Evolutionary conservation across 1,284 basidiomycete species (phyloP).

Genomic region (Rhodotorula sp.): DNA sequence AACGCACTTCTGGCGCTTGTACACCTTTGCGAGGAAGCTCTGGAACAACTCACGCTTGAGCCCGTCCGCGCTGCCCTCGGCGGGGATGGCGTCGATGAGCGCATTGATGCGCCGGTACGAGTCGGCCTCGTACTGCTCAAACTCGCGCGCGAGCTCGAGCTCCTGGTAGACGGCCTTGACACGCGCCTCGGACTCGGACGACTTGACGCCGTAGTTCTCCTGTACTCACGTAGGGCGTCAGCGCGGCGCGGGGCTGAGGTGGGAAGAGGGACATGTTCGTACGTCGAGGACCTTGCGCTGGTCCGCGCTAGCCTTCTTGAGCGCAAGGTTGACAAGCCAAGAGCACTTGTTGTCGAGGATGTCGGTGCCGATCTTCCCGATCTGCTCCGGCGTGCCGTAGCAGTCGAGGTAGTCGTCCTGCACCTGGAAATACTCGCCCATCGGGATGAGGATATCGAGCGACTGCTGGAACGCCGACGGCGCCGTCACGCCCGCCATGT

Average conservation of each 20-base stretch:
- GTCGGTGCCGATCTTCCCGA: constrained; percentile 97
- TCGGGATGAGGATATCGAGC: constrained; percentile 79
- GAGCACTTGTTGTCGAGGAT: constrained; percentile 99
- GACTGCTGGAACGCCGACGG: constrained; percentile 75
- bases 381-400: constrained; percentile 82
- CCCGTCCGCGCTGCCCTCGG: constrained; percentile 55
- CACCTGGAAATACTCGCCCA: constrained; percentile 98
- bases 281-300: constrained; percentile 61
- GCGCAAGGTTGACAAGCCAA: constrained; percentile 91
- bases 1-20: constrained; percentile 59
- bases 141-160: constrained; percentile 68
- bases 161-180: constrained; percentile 79
- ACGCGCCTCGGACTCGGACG: constrained; percentile 62
- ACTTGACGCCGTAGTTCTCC: constrained; percentile 86
- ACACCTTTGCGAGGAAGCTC: constrained; percentile 85
- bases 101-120: constrained; percentile 67
- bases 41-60: constrained; percentile 80
- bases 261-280: constrained; percentile 34
- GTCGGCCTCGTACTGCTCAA: constrained; percentile 75
- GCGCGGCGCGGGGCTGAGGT: not conserved
- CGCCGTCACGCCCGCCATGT: constrained; percentile 68
- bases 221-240: constrained; percentile 50
- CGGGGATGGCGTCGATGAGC: constrained; percentile 71
- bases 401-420: constrained; percentile 98
- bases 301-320: constrained; percentile 66